phyloP scores from a whole-genome alignment of 2,329 filamentous ascomycete genomes.

The Exophiala calicioides region DNA sequence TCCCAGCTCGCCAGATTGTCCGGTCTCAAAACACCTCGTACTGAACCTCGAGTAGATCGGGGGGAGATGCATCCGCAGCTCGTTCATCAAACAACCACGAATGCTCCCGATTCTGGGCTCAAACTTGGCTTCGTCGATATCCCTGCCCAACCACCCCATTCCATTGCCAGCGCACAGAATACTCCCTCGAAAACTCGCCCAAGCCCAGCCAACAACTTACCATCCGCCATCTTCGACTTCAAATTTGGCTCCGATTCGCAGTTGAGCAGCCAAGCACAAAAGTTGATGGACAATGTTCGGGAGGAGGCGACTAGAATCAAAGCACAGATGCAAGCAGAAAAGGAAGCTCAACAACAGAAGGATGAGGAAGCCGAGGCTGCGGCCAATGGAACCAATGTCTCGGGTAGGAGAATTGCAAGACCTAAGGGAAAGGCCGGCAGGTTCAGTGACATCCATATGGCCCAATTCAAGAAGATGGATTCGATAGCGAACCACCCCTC shows the following conservation, averaged over 20 bases:
- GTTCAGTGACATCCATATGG: constrained; percentile 83
- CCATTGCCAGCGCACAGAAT: constrained; percentile 33
- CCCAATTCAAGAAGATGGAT: constrained; percentile 95
- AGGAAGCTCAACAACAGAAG: constrained; percentile 56
- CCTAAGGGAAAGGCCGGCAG: constrained; percentile 76
- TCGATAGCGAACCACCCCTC: constrained; percentile 88
- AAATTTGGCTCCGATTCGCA: constrained; percentile 47
- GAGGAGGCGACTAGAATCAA: constrained; percentile 72
- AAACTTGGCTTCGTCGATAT: constrained; percentile 68
- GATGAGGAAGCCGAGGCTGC: constrained; percentile 49
- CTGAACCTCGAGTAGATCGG: constrained; percentile 67
- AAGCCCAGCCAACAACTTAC: constrained; percentile 32
- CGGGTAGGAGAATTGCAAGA: constrained; percentile 71
- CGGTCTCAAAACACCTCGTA: constrained; percentile 60
- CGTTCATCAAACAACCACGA: constrained; percentile 71
- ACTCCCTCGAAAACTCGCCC: constrained; percentile 41
- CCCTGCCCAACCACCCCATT: constrained; percentile 19
- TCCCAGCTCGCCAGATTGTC: constrained; percentile 39
- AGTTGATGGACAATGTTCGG: constrained; percentile 66
- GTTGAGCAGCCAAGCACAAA: constrained; percentile 54
- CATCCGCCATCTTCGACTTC: constrained; percentile 47
- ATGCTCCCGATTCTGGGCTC: constrained; percentile 75
- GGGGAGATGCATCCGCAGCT: constrained; percentile 92
- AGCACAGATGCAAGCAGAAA: constrained; percentile 64
- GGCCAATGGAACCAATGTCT: constrained; percentile 36